phyloP scores from a whole-genome alignment of 805 yeast genomes.

The Sungouiella thailandica region DNA sequence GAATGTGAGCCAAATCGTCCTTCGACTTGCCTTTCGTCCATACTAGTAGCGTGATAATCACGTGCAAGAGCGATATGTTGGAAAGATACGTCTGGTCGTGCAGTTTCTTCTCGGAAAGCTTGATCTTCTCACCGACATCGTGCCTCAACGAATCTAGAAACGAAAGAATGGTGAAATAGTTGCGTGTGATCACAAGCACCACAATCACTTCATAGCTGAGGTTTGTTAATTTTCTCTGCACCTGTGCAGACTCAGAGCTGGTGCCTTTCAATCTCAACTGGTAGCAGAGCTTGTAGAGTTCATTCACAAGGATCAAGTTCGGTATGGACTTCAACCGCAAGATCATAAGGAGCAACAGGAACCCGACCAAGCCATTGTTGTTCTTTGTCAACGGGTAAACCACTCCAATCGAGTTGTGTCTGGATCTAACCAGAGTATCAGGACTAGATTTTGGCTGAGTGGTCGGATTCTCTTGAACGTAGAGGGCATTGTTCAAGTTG shows the following conservation, averaged over 20 bases:
- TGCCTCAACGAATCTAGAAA: constrained; percentile 21
- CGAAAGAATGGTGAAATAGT: constrained; percentile 23
- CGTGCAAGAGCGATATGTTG: constrained; percentile 17
- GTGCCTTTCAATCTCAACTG: constrained; percentile 25
- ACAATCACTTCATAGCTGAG: constrained; percentile 31
- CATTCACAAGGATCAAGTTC: constrained; percentile 38
- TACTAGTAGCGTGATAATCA: constrained; percentile 11
- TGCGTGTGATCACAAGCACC: constrained; percentile 25
- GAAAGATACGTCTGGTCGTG: constrained; percentile 13
- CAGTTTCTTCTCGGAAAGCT: not conserved
- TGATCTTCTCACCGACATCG: constrained; percentile 10
- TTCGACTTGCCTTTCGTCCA: not conserved
- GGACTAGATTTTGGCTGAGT: not conserved
- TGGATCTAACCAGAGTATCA: not conserved
- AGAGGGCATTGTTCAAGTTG: constrained; percentile 31
- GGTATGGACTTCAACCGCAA: constrained; percentile 41
- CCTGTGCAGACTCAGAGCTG: constrained; percentile 18
- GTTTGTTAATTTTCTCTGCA: constrained; percentile 21
- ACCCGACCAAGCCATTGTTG: constrained; percentile 23
- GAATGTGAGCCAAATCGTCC: not conserved
- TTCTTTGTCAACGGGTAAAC: constrained; percentile 36
- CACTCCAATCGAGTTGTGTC: not conserved
- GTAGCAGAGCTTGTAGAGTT: constrained; percentile 39
- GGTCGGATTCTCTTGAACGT: constrained; percentile 24
- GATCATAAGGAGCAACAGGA: constrained; percentile 26